Percentiles rank a stretch among this genome's conserved stretches.
These are phyloP conservation scores for Candida pseudoviswanathii DNA, from an alignment of 1,139 yeast species.

Conservation along the genomic window DNA sequence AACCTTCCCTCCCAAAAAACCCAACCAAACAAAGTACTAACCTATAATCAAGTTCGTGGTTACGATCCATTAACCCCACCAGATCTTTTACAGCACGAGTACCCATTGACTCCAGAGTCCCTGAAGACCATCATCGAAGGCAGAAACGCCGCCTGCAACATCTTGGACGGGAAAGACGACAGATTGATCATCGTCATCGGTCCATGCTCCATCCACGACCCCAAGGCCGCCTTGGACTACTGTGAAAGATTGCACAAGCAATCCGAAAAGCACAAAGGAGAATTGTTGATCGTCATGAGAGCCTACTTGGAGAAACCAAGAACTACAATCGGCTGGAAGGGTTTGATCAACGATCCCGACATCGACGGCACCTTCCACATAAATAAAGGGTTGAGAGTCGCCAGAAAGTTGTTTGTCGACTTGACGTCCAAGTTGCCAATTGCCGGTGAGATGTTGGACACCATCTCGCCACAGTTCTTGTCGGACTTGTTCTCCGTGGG, in stretches of 20 bases:
- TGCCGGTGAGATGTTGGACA: conserved; percentile 97
- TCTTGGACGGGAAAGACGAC: conserved; percentile 75
- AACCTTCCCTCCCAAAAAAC: background rate
- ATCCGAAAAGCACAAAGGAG: conserved; percentile 69
- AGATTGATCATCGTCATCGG: conserved; percentile 84
- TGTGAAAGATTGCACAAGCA: conserved; percentile 68
- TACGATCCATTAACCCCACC: conserved; percentile 93
- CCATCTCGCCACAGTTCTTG: conserved; percentile 96
- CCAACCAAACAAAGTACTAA: background rate
- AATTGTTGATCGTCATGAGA: conserved; percentile 87
- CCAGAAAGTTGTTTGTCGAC: conserved; percentile 84
- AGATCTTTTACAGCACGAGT: conserved; percentile 76
- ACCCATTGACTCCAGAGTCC: conserved; percentile 64
- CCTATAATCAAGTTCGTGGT: conserved; percentile 44
- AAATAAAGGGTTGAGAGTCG: conserved; percentile 88
- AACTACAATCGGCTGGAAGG: conserved; percentile 99
- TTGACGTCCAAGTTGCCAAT: conserved; percentile 83
- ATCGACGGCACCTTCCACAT: conserved; percentile 90
- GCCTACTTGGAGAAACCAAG: conserved; percentile 98
- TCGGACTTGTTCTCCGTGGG: conserved; percentile 92
- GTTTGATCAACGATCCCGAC: conserved; percentile 95
- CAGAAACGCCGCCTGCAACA: conserved; percentile 72
- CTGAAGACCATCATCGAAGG: conserved; percentile 73
- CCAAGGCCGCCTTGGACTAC: conserved; percentile 86
- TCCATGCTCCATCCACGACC: conserved; percentile 96